Percentiles rank a stretch among this genome's conserved stretches.
Conservation (phyloP, 208 protist genomes). For the Acanthamoeba castellanii region DNA sequence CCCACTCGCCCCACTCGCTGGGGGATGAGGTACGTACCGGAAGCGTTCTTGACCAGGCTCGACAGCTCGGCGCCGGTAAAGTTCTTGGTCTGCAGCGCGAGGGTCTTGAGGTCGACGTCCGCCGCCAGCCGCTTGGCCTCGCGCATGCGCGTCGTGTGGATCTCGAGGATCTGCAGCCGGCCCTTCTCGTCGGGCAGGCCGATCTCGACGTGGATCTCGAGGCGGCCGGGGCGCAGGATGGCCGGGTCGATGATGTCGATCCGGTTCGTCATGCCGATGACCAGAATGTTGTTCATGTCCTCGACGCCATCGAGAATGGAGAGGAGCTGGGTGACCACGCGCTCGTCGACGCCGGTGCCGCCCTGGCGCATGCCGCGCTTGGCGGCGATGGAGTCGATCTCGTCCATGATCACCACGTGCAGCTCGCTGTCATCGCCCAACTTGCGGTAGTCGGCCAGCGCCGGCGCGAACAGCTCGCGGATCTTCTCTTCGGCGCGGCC, state of each 20-base stretch:
- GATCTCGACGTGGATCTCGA: constrained; percentile 97
- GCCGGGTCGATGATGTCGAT: constrained; percentile 99
- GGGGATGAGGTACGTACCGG: constrained; percentile 89
- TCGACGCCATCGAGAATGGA: constrained; percentile 98
- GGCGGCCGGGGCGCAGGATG: constrained; percentile 97
- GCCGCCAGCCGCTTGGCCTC: constrained; percentile 96
- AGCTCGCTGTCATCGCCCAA: constrained; percentile 93
- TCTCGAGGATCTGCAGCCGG: constrained; percentile 92
- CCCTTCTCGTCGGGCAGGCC: constrained; percentile 90
- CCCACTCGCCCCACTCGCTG: no score
- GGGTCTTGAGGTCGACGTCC: constrained; percentile 96
- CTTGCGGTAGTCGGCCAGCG: constrained; percentile 94
- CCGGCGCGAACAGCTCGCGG: constrained; percentile 93
- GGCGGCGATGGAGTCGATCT: constrained; percentile 98
- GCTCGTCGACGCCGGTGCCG: constrained; percentile 95
- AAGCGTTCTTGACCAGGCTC: constrained; percentile 93
- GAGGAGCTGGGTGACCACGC: constrained; percentile 99
- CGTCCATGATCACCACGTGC: constrained; percentile 99
- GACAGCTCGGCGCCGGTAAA: constrained; percentile 95
- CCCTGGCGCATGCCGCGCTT: constrained; percentile 91
- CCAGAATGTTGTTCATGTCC: constrained; percentile 97
- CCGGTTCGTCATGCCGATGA: constrained; percentile 99
- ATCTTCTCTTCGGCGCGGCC: constrained; percentile 96
- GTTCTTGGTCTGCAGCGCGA: constrained; percentile 98
- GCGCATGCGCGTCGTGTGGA: constrained; percentile 90